Conservation (phyloP, 345 rosid genomes). For the Gossypium arboreum region DNA sequence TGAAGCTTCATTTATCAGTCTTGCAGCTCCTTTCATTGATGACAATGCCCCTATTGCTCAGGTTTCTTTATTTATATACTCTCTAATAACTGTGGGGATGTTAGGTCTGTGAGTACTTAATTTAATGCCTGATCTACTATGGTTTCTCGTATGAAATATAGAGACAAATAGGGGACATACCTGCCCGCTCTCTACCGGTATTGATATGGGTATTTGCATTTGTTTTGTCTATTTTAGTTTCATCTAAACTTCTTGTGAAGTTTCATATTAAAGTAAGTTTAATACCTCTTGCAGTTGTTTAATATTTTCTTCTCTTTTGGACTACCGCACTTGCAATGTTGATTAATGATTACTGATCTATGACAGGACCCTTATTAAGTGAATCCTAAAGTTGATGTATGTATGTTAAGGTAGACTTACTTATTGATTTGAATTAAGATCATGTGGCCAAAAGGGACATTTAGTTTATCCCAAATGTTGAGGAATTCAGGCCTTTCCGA, state of each 20-base stretch:
- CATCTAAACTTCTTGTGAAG: neutral
- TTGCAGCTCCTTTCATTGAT: constrained; percentile 95
- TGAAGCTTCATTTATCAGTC: constrained; percentile 96
- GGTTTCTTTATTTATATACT: constrained; percentile 32
- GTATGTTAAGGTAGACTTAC: neutral
- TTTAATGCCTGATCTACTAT: neutral
- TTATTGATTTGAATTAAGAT: neutral
- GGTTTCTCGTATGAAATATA: neutral
- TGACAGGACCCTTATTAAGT: neutral
- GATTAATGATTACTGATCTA: neutral
- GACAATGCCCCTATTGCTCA: constrained; percentile 82
- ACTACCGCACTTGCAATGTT: neutral
- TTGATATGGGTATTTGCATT: neutral
- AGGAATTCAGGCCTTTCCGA: neutral
- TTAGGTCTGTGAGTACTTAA: neutral
- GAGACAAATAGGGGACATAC: neutral
- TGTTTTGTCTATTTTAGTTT: neutral
- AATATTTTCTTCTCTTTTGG: neutral
- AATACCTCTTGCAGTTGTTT: neutral
- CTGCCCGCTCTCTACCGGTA: neutral
- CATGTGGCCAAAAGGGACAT: neutral
- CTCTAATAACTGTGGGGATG: neutral
- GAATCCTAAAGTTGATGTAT: neutral
- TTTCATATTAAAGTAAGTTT: neutral
- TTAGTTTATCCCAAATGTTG: neutral